A percentile compares a stretch with the other conserved stretches of the same genome.
phyloP scores from a whole-genome alignment of 371 early-diverging fungal genomes.

The Apophysomyces variabilis region DNA sequence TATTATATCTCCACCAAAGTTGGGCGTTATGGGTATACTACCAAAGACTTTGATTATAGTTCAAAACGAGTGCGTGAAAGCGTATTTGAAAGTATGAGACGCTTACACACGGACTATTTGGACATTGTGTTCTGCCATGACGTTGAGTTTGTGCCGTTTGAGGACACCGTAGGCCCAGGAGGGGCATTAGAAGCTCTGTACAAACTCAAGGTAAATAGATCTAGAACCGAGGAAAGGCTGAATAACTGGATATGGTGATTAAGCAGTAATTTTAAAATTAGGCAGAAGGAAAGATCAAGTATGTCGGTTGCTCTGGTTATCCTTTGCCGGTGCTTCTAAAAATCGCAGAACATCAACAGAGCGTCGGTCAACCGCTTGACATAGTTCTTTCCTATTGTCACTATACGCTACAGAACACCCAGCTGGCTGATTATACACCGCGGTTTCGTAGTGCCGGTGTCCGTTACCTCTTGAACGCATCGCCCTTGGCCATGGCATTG shows the following conservation, averaged over 20 bases:
- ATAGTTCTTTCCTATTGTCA: slow-evolving; percentile 77
- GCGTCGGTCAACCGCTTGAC: slow-evolving; percentile 69
- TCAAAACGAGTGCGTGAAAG: slow-evolving; percentile 55
- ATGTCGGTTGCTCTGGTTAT: slow-evolving; percentile 81
- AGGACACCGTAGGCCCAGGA: slow-evolving; percentile 56
- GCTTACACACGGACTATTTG: slow-evolving; percentile 73
- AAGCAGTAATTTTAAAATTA: slow-evolving; percentile 11
- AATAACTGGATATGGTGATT: background rate
- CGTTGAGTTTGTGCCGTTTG: slow-evolving; percentile 78
- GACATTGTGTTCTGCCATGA: slow-evolving; percentile 81
- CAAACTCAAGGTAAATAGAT: slow-evolving; percentile 61
- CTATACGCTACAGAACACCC: slow-evolving; percentile 73
- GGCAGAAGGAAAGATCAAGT: slow-evolving; percentile 65
- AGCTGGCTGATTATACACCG: slow-evolving; percentile 58
- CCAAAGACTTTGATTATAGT: slow-evolving; percentile 74
- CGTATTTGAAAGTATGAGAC: slow-evolving; percentile 65
- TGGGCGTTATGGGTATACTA: slow-evolving; percentile 75
- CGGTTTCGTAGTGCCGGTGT: slow-evolving; percentile 67
- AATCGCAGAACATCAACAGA: slow-evolving; percentile 67
- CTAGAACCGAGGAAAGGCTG: background rate
- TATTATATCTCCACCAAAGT: slow-evolving; percentile 78
- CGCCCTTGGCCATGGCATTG: slow-evolving; percentile 82
- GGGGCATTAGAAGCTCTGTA: slow-evolving; percentile 70
- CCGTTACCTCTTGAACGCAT: slow-evolving; percentile 67
- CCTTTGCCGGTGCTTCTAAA: slow-evolving; percentile 71